These are phyloP conservation scores for Pythium aphanidermatum DNA, from an alignment of 352 stramenopile species.

Conservation along the genomic window DNA sequence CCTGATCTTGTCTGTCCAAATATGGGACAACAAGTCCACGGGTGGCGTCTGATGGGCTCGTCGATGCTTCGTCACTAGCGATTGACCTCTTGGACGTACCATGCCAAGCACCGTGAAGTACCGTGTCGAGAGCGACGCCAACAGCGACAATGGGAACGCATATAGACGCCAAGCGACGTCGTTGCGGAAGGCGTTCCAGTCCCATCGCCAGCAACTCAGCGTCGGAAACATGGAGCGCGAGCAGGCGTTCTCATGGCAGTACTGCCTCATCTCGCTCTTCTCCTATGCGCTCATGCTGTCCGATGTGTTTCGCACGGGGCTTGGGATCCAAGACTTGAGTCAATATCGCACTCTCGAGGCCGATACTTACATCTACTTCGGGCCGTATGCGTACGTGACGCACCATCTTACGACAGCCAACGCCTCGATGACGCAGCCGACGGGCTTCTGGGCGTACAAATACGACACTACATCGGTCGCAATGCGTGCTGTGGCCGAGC, in stretches of 20 bases:
- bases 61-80: no score
- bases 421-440: neutral
- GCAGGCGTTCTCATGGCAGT: conserved; percentile 1
- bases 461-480: conserved; percentile 10
- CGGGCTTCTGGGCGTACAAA: conserved; percentile 8
- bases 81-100: no score
- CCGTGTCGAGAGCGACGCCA: no score
- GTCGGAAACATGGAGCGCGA: neutral
- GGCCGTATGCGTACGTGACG: conserved; percentile 1
- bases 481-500: neutral
- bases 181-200: no score
- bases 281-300: conserved; percentile 3
- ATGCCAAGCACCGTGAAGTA: no score
- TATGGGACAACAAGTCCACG: no score
- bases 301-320: neutral
- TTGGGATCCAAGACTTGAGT: neutral
- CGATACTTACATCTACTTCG: conserved; percentile 3
- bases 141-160: no score
- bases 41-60: no score
- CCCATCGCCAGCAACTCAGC: neutral
- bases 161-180: no score
- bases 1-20: no score
- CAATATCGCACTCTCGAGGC: neutral
- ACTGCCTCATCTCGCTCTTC: neutral
- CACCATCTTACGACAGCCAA: conserved; percentile 1